Evolutionary conservation across 2,329 filamentous ascomycete species (phyloP).

Genomic region (Aspergillus chevalieri): DNA sequence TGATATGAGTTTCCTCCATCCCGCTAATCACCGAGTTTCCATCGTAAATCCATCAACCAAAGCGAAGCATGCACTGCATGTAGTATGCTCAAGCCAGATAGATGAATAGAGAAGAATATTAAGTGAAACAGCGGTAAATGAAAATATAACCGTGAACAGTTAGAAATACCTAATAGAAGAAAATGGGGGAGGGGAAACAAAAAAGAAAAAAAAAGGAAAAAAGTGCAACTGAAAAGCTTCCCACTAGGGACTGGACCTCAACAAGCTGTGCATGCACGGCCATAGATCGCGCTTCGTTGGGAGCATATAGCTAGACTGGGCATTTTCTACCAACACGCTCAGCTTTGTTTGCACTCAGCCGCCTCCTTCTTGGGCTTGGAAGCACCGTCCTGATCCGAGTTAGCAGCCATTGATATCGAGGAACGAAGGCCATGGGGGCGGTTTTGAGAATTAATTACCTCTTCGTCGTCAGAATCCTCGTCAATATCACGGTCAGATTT

Average conservation of each 20-base stretch:
- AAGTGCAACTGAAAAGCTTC: constrained; percentile 10
- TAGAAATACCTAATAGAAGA: constrained; percentile 1
- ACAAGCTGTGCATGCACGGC: constrained; percentile 1
- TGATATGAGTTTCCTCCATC: background rate
- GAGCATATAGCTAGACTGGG: background rate
- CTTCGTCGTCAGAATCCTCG: constrained; percentile 54
- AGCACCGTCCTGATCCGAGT: constrained; percentile 63
- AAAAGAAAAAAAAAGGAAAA: constrained; percentile 14
- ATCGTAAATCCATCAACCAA: constrained; percentile 6
- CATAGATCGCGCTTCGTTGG: background rate
- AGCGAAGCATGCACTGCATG: constrained; percentile 7
- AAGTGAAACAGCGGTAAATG: constrained; percentile 5
- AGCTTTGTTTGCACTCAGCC: constrained; percentile 95
- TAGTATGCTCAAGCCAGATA: constrained; percentile 5
- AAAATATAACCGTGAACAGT: background rate
- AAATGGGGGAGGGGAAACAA: background rate
- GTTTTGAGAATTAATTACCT: constrained; percentile 28
- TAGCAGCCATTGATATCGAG: constrained; percentile 12
- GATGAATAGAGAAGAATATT: constrained; percentile 2
- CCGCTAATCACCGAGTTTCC: background rate
- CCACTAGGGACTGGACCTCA: constrained; percentile 5
- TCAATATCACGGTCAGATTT: constrained; percentile 57
- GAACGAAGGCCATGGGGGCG: background rate
- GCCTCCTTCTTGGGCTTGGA: constrained; percentile 91
- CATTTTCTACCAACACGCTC: constrained; percentile 52